phyloP scores from a whole-genome alignment of 2,329 filamentous ascomycete genomes.

The Exophiala spinifera region DNA sequence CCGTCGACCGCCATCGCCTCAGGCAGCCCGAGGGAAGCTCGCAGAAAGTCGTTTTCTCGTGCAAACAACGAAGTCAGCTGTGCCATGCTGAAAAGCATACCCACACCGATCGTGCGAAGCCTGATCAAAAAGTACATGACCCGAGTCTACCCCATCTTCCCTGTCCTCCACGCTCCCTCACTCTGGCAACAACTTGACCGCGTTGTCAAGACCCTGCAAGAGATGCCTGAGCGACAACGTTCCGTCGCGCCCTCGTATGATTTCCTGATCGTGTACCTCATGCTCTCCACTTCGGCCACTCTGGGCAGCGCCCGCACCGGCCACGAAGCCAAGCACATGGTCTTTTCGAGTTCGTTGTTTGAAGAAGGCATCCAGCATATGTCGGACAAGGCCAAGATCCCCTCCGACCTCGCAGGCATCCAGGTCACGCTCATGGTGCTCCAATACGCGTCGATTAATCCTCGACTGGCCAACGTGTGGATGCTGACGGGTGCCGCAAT shows the following conservation, averaged over 20 bases:
- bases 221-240: conserved; percentile 25
- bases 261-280: conserved; percentile 34
- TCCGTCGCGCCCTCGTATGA: conserved; percentile 31
- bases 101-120: conserved; percentile 28
- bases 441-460: conserved; percentile 32
- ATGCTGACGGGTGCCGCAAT: conserved; percentile 32
- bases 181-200: conserved; percentile 32
- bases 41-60: conserved; percentile 26
- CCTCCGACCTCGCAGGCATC: conserved; percentile 30
- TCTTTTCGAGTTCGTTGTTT: conserved; percentile 34
- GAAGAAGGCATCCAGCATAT: conserved; percentile 36
- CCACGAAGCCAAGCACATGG: conserved; percentile 34
- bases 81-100: conserved; percentile 29
- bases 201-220: conserved; percentile 23
- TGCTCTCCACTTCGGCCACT: conserved; percentile 35
- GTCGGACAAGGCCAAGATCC: conserved; percentile 31
- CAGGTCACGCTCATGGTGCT: conserved; percentile 30
- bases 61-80: conserved; percentile 26
- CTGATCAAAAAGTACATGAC: conserved; percentile 35
- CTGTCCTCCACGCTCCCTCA: conserved; percentile 31
- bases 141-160: conserved; percentile 33
- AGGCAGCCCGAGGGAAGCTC: conserved; percentile 20
- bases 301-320: conserved; percentile 34
- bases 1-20: conserved; percentile 31
- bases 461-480: conserved; percentile 31